These are phyloP conservation scores for Globisporangium rhizosaccharum DNA, from an alignment of 352 stramenopile genomes.

Conservation along the genomic window DNA sequence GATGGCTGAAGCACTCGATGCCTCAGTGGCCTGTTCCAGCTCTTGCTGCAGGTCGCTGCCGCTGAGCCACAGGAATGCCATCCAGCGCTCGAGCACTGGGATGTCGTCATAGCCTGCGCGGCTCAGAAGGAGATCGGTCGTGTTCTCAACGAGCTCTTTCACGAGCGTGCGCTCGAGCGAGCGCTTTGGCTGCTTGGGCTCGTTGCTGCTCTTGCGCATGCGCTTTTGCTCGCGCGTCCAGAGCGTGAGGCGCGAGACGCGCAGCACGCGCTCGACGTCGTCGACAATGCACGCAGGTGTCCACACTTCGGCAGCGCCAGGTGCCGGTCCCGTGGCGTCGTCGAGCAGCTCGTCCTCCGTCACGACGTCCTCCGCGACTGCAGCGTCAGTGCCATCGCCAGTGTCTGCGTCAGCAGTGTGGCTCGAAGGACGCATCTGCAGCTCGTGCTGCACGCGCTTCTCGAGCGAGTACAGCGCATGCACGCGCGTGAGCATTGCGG, in stretches of 20 bases:
- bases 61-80: constrained; percentile 22
- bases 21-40: constrained; percentile 9
- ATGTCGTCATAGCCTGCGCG: constrained; percentile 30
- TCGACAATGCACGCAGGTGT: constrained; percentile 22
- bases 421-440: constrained; percentile 17
- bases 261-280: constrained; percentile 29
- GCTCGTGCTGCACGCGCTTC: constrained; percentile 38
- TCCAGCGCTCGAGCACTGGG: constrained; percentile 35
- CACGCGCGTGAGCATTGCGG: constrained; percentile 23
- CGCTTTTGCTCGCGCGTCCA: constrained; percentile 13
- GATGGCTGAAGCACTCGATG: not conserved
- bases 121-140: constrained; percentile 62
- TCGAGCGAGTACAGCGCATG: constrained; percentile 38
- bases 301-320: constrained; percentile 2
- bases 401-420: constrained; percentile 11
- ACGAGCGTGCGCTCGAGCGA: constrained; percentile 37
- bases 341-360: constrained; percentile 1
- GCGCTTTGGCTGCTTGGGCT: constrained; percentile 16
- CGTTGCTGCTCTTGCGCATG: not conserved
- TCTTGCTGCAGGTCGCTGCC: not conserved
- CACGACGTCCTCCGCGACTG: not conserved
- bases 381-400: constrained; percentile 1
- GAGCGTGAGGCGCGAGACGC: constrained; percentile 22
- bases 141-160: constrained; percentile 53
- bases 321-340: constrained; percentile 5